Base-by-base conservation (phyloP, 306 rosid genomes). In the Pterocarpus macrocarpus region DNA sequence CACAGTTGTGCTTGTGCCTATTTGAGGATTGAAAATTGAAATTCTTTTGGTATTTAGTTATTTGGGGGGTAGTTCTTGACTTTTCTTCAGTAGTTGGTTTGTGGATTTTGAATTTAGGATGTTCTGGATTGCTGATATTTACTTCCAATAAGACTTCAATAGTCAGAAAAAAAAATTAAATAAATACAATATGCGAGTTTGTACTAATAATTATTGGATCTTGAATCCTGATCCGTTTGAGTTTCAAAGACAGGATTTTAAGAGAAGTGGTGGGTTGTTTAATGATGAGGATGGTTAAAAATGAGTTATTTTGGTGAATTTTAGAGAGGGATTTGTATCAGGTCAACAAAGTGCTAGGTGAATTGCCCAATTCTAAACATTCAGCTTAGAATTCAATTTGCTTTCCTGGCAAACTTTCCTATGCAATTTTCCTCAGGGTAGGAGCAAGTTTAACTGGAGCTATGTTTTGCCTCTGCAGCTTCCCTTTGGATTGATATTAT, bases 21-120 rank as follows among this genome's bases (percentile, higher is more conserved):
- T 62, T 62, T 64, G 73, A 30, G 72, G 55, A 76, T 56, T 69
- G 71, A 58, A 43, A 32, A 76, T 56, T 69, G 71, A 58, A 43
- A 32, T 35, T 15, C 11, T 47, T 61, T 71, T 13, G 41, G 49
- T 35, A 4, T 57, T 74, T 69, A 16, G 13, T 67, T 32, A 7
- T 47, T 63, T 52, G 6, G 52, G 41, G 61, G 69, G 59, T 47
- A 65, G 53, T 73, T 73, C 45, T 56, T 75, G 45, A 49, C 44
- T 59, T 59, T 49, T 69, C 8, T 58, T 69, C 12, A 55, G 45
- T 30, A 30, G 53, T 67, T 36, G 63, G 68, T 61, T 43, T 75
- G 56, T 3, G 47, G 69, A 59, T 74, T 81, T 81, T 81, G 64
- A 78, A 58, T 43, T 62, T 47, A 35, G 71, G 76, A 34, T 75